Conservation (phyloP, 257 asterid genomes). For the Coffea canephora region DNA sequence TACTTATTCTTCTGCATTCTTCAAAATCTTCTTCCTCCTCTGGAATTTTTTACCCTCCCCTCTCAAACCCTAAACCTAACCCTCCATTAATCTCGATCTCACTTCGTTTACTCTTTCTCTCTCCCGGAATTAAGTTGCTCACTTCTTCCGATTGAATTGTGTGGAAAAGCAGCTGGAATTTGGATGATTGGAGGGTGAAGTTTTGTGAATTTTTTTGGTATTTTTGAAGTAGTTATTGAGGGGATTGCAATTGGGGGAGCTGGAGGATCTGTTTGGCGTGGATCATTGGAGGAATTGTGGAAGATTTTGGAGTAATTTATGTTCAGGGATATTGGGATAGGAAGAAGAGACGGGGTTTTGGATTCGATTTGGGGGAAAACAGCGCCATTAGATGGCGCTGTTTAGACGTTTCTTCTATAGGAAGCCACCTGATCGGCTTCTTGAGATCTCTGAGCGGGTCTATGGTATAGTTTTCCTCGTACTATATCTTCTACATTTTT, state of each 20-base stretch:
- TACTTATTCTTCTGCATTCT: slow-evolving; percentile 13
- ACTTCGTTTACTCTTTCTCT: slow-evolving; percentile 12
- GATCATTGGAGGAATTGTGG: slow-evolving; percentile 34
- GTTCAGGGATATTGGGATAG: slow-evolving; percentile 26
- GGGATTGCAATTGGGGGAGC: slow-evolving; percentile 26
- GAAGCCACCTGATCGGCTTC: slow-evolving; percentile 99
- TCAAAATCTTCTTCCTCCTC: not conserved
- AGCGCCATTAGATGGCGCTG: slow-evolving; percentile 99
- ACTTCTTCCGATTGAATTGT: slow-evolving; percentile 1
- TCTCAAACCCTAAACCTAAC: slow-evolving; percentile 31
- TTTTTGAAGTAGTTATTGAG: slow-evolving; percentile 7
- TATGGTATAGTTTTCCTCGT: slow-evolving; percentile 47
- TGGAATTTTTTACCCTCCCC: not conserved
- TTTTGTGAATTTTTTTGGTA: not conserved
- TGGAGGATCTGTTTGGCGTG: slow-evolving; percentile 41
- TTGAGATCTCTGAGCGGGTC: slow-evolving; percentile 97
- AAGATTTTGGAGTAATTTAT: not conserved
- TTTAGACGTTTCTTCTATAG: slow-evolving; percentile 92
- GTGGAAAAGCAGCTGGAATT: slow-evolving; percentile 14
- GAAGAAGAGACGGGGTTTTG: slow-evolving; percentile 42
- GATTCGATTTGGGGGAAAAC: slow-evolving; percentile 60
- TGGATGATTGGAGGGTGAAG: not conserved
- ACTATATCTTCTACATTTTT: slow-evolving; percentile 15
- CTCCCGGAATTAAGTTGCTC: slow-evolving; percentile 7
- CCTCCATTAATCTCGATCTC: slow-evolving; percentile 23